Evolutionary conservation across 1,284 basidiomycete species (phyloP).

Genomic region (Papiliotrema laurentii): DNA sequence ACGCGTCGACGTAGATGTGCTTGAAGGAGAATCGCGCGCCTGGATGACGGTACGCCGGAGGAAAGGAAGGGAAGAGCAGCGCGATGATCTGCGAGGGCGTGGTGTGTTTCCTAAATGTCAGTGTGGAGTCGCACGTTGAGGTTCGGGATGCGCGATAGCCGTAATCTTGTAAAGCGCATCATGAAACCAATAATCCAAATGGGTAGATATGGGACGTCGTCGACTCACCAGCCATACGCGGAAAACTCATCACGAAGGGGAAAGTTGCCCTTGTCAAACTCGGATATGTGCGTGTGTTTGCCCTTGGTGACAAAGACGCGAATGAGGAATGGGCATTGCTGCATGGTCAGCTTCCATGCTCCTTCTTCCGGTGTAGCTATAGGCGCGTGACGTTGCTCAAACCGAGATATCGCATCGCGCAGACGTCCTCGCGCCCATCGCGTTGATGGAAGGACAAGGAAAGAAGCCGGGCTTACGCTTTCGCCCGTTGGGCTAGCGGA

Average conservation of each 20-base stretch:
- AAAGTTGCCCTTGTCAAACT: conserved; percentile 39
- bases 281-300: conserved; percentile 34
- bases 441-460: not conserved
- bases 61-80: conserved; percentile 37
- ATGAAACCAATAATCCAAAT: not conserved
- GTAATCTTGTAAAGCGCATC: not conserved
- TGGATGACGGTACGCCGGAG: conserved; percentile 36
- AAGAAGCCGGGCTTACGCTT: not conserved
- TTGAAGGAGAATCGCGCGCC: conserved; percentile 34
- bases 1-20: conserved; percentile 45
- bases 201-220: not conserved
- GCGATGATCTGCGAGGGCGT: conserved; percentile 37
- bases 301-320: conserved; percentile 41
- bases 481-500: not conserved
- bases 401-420: no score
- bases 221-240: conserved; percentile 39
- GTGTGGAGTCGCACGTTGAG: not conserved
- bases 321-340: conserved; percentile 35
- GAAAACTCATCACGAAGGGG: conserved; percentile 37
- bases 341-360: not conserved
- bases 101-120: conserved; percentile 29
- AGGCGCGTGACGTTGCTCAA: not conserved
- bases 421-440: no score
- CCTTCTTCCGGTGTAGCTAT: not conserved
- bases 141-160: not conserved